Evolutionary conservation across 805 yeast genomes (phyloP), one percentile per base, ranked within the genome.

Genomic region (Cyberlindnera galapagoensis): DNA sequence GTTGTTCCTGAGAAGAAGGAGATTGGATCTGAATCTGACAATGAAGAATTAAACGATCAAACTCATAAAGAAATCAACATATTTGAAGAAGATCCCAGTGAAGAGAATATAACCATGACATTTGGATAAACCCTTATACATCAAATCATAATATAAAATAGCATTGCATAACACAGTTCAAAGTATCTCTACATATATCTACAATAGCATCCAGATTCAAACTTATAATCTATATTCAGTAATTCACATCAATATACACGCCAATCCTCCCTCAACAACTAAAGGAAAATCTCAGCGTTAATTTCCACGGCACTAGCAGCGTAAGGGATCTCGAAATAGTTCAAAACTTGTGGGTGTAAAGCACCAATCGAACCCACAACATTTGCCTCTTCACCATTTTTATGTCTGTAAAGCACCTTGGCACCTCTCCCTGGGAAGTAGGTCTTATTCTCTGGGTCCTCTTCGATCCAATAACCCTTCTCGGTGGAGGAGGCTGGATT

Each of bases 381-480:
- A 47, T 68, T 58, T 11, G 69, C 72, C 24, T 69, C 65, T 21
- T 61, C 80, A 38, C 75, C 80, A 36, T 72, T 74, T 38, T 63
- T 69, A 36, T 69, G 62, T 67, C 94, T 76, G 63, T 77, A 83
- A 62, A 70, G 74, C 42, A 92, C 71, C 52, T 74, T 79, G 32
- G 98, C 98, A 41, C 96, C 97, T 67, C 98, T 81, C 25, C 97
- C 98, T 24, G 96, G 95, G 82, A 92, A 92, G 63, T 71, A 90
- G 39, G 88, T 81, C 30, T 76, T 69, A 54, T 77, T 70, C 18
- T 69, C 65, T 33, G 60, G 61, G 51, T 78, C 84, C 56, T 80
- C 78, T 58, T 77, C 83, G 37, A 82, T 80, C 92, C 92, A 83
- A 63, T 76, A 83, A 33, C 96, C 96, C 65, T 92, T 83, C 40